Percentiles rank a stretch among this genome's conserved stretches.
phyloP scores from a whole-genome alignment of 257 asterid species.

The Solanum piurae region DNA sequence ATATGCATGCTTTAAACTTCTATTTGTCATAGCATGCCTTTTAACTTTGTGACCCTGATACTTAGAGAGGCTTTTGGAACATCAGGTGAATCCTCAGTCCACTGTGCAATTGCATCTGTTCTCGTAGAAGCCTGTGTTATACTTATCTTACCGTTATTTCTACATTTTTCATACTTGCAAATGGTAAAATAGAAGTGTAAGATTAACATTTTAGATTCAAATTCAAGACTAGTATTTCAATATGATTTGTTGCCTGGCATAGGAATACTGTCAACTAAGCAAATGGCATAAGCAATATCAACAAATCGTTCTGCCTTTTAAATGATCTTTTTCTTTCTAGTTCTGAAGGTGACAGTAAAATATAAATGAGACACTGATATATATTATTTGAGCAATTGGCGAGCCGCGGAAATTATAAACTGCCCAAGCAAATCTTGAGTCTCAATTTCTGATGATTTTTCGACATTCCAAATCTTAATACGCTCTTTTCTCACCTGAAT shows the following conservation, averaged over 20 bases:
- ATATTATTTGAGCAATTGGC: not conserved
- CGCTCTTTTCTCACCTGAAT: not conserved
- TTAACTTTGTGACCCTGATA: not conserved
- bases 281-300: not conserved
- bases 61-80: not conserved
- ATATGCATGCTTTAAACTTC: not conserved
- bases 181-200: not conserved
- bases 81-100: not conserved
- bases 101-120: not conserved
- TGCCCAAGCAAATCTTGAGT: not conserved
- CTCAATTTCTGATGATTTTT: not conserved
- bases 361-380: not conserved
- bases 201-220: not conserved
- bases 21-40: not conserved
- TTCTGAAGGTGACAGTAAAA: not conserved
- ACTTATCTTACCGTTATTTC: not conserved
- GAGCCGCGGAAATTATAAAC: not conserved
- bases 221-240: not conserved
- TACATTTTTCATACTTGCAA: not conserved
- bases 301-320: not conserved
- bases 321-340: not conserved
- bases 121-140: not conserved
- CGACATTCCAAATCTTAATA: not conserved
- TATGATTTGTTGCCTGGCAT: not conserved
- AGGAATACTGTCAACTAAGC: not conserved